Base-by-base conservation (phyloP, 169 alveolate genomes). In the Plasmodium coatneyi region DNA sequence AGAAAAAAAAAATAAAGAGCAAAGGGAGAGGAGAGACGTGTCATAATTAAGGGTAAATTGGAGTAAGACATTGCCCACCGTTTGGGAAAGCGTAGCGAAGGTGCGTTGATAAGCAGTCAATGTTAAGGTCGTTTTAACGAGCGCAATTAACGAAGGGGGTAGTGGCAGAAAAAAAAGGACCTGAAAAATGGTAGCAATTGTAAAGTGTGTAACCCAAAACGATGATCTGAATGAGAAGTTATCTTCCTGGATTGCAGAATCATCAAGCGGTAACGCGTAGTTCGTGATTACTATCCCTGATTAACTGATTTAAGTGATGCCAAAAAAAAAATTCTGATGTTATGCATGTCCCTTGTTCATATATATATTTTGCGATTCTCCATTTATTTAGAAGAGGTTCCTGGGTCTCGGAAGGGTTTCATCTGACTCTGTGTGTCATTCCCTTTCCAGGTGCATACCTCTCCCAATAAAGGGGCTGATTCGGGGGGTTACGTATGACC, bases 401-500 rank as follows among this genome's bases (percentile, higher is more conserved):
- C 30, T 32, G 5, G 30, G 36, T 7, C 41, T 9, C 4, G 30
- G 76, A 10, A 10, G 39, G 36, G 76, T 66, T 56, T 22, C 78
- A 81, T 30, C 22, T 49, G 79, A 22, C 36, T 81, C n/a, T 52
- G n/a, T 81, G 14, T 28, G 36, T 41, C 30, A 41, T 34, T 22
- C 25, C 34, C 36, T 36, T 41, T 28, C 25, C 32, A 66, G 30
- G 30, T 25, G 12, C 41, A 16, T 79, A 41, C 71, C 14, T 22
- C 7, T 49, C 54, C 56, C 41, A 72, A 72, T 28, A 3, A 49
- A 22, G 12, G 28, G 5, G 19, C 32, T 84, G 78, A 46, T 25
- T 72, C 22, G 66, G 36, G 34, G 83, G 80, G 32, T 71, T 72
- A 43, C 78, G 36, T 72, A 46, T 72, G 39, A 49, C 19, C 81